phyloP scores from a whole-genome alignment of 2,329 filamentous ascomycete genomes.

The Fragosphaeria purpurea region DNA sequence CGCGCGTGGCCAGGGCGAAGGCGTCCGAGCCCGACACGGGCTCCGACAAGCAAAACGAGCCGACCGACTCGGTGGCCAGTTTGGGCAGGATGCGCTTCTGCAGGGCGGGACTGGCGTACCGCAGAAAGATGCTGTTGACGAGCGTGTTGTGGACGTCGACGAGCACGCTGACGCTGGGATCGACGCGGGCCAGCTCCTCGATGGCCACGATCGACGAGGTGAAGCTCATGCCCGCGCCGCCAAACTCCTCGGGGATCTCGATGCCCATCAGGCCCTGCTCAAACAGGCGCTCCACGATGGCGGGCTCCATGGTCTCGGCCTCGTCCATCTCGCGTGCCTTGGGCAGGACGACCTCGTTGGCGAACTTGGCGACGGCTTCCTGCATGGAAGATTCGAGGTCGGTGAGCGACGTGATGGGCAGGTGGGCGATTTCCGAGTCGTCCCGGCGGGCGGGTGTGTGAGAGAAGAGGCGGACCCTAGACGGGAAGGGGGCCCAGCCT shows the following conservation, averaged over 20 bases:
- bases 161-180: slow-evolving; percentile 89
- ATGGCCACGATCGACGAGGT: slow-evolving; percentile 92
- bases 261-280: slow-evolving; percentile 96
- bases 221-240: slow-evolving; percentile 98
- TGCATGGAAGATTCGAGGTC: slow-evolving; percentile 85
- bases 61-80: slow-evolving; percentile 81
- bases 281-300: slow-evolving; percentile 83
- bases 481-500: not conserved
- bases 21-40: slow-evolving; percentile 90
- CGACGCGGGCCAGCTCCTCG: slow-evolving; percentile 87
- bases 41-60: slow-evolving; percentile 87
- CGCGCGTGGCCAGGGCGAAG: slow-evolving; percentile 88
- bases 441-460: slow-evolving; percentile 49
- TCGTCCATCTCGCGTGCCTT: slow-evolving; percentile 97
- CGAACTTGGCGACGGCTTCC: slow-evolving; percentile 84
- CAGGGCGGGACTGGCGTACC: slow-evolving; percentile 65
- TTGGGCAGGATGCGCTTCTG: slow-evolving; percentile 85
- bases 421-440: slow-evolving; percentile 71
- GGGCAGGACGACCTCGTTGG: slow-evolving; percentile 76
- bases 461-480: slow-evolving; percentile 45
- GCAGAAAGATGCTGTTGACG: slow-evolving; percentile 86
- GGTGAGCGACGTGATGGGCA: slow-evolving; percentile 85
- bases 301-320: slow-evolving; percentile 83
- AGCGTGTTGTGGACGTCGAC: slow-evolving; percentile 98
- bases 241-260: slow-evolving; percentile 95